Base-by-base conservation (phyloP, 352 stramenopile species). In the Pythium rishiriense region DNA sequence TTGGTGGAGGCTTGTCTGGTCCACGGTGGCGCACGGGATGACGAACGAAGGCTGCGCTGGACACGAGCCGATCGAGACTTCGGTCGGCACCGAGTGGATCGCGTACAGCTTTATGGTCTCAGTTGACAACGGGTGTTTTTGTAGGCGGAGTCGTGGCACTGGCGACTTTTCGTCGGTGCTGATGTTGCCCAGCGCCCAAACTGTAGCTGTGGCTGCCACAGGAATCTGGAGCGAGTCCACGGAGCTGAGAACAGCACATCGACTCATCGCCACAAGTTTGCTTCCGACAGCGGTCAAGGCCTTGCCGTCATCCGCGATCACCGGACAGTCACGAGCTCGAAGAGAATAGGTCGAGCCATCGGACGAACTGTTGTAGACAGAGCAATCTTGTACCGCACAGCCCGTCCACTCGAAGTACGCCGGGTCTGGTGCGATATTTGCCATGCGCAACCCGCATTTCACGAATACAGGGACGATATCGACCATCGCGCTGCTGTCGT, bases 171-270 rank as follows among this genome's bases (percentile, higher is more conserved):
- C 29, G 22, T 7, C 42, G 1, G 24, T 11, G 12, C 19, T 63
- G 9, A 78, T 47, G 46, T 47, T 64, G 11, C 64, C 64, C 1
- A 71, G 41, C 3, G 71, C 62, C 71, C 68, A 78, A 14, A 69
- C 41, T 12, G 63, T 58, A 8, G 62, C 29, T 1, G 63, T 54
- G 0, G 33, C 31, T 4, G 53, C 42, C 2, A 35, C 12, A 8
- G 62, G 62, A 21, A 70, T 51, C 1, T 33, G 8, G 5, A 50
- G 17, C 1, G 46, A 49, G 7, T 49, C 42, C 10, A 21, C 50
- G 1, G 21, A 50, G 0, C 52, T 50, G 4, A 55, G 55, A 3
- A 69, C 37, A 7, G 54, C 68, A 11, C 68, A 75, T 1, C 68
- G 47, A 25, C 29, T 58, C n/a, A 66, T 21, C 1, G 29, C 24